A percentile compares a stretch with the other conserved stretches of the same genome.
Conservation (phyloP, 192 early-diverging fungal genomes). For the Entrophospora sp. region DNA sequence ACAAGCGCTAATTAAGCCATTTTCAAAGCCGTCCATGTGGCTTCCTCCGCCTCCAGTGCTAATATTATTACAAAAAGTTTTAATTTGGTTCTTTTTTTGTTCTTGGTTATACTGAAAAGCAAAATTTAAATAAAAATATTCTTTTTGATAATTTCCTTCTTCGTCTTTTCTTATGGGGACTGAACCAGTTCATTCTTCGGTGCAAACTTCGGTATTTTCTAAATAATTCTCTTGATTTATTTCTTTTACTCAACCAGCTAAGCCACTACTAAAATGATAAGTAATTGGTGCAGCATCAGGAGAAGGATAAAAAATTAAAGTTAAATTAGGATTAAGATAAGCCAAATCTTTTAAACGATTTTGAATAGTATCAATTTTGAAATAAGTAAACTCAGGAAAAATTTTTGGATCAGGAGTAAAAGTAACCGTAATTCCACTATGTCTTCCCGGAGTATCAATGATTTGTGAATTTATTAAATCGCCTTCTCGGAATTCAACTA, state of each 20-base stretch:
- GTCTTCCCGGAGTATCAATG: neutral
- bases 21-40: neutral
- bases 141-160: neutral
- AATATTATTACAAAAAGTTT: conserved; percentile 13
- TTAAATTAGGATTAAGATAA: conserved; percentile 9
- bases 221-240: conserved; percentile 9
- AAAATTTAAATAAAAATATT: conserved; percentile 17
- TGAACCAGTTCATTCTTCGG: neutral
- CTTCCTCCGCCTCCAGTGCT: neutral
- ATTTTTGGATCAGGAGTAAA: conserved; percentile 9
- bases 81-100: neutral
- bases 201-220: conserved; percentile 7
- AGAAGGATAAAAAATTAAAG: neutral
- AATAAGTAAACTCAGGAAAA: conserved; percentile 5
- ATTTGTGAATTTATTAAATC: conserved; percentile 9
- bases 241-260: conserved; percentile 15
- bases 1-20: neutral
- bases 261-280: conserved; percentile 10
- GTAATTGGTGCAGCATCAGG: neutral
- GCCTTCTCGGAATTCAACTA: conserved; percentile 2
- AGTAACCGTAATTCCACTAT: conserved; percentile 5
- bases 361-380: conserved; percentile 19
- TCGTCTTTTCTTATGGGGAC: too few species aligned
- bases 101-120: conserved; percentile 6
- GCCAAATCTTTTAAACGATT: conserved; percentile 7